Evolutionary conservation across 179 eudicot species (phyloP), one percentile per base, ranked within the genome.

Genomic region (Heliamphora pulchella): DNA sequence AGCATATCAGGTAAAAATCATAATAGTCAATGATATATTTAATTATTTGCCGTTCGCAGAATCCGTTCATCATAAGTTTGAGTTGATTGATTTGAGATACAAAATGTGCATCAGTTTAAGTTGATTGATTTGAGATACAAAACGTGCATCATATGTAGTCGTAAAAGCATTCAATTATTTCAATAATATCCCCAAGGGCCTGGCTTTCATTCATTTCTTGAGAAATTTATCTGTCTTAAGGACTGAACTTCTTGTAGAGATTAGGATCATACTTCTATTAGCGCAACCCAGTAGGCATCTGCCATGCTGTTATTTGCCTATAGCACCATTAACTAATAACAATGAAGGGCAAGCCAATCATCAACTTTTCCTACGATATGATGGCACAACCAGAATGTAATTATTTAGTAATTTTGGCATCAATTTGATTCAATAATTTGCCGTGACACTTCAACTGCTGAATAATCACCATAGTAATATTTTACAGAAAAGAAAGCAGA

Each of bases 1-100:
- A 64, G 66, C 79, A 76, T 73, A 22, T 47, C 66, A 79, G 74
- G 62, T 13, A 39, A 50, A 61, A 69, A 39, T 58, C 50, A 53
- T 31, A 64, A 73, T 31, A 8, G 48, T 0, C 64, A 10, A 54
- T 69, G 9, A n/a, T 57, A 74, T 54, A 3, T 72, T 18, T 31
- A 10, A 3, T 22, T 74, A 18, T 20, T 48, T 51, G 48, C 15
- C n/a, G 22, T 44, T 53, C 53, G 14, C 9, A 48, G 75, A 11
- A 48, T 46, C 55, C 51, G 39, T 73, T 18, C 7, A 53, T 51
- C n/a, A 10, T 51, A 9, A 10, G n/a, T n/a, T 48, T 7, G 2
- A 15, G 3, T n/a, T 61, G 4, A 15, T 61, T 61, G 65, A 61
- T 61, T 15, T 17, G 14, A 0, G 15, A 53, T 20, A 69, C 14